phyloP scores from a whole-genome alignment of 2,329 filamentous ascomycete genomes.

The Colletotrichum siamense region DNA sequence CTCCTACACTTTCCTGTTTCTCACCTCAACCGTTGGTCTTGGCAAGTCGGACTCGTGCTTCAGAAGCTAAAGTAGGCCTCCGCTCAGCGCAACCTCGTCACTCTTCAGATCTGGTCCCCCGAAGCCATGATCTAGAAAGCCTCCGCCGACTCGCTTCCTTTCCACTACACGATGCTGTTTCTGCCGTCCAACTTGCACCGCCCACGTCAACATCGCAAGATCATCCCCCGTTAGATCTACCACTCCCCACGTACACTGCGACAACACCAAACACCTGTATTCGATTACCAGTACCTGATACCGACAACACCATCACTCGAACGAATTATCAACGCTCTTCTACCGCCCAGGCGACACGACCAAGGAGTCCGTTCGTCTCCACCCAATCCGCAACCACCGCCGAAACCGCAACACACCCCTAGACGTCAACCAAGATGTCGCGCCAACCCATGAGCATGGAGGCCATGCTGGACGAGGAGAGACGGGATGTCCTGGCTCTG shows the following conservation, averaged over 20 bases:
- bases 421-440: conserved; percentile 31
- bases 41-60: conserved; percentile 18
- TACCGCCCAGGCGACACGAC: not conserved
- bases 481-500: conserved; percentile 73
- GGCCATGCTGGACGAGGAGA: conserved; percentile 78
- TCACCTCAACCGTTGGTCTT: conserved; percentile 7
- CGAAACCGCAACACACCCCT: not conserved
- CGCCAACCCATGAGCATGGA: conserved; percentile 73
- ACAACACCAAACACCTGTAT: not conserved
- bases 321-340: not conserved
- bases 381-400: not conserved
- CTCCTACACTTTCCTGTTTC: not conserved
- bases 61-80: conserved; percentile 6
- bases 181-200: conserved; percentile 24
- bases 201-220: conserved; percentile 25
- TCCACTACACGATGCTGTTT: conserved; percentile 30
- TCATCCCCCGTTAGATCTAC: conserved; percentile 30
- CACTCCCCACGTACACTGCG: not conserved
- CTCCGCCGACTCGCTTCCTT: not conserved
- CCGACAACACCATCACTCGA: not conserved
- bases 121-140: conserved; percentile 26
- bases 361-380: not conserved
- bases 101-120: conserved; percentile 9
- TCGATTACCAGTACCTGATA: not conserved
- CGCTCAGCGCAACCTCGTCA: not conserved